Base-by-base conservation (phyloP, 75 land plant species). In the Gnetum montanum region DNA sequence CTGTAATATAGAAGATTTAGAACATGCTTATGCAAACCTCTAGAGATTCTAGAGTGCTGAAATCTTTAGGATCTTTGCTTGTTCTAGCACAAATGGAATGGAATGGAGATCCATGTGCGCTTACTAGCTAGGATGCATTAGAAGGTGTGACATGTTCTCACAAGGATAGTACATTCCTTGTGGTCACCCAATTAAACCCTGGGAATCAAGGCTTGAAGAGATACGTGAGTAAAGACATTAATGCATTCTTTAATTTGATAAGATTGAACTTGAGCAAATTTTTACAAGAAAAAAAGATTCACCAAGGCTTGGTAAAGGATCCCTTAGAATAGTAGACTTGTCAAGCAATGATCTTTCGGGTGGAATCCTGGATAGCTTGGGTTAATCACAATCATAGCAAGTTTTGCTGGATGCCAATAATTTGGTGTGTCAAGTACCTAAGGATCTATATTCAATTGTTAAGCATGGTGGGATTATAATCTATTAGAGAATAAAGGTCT, bases 31-130 rank as follows among this genome's bases (percentile, higher is more conserved):
- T n/a, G n/a, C n/a, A n/a, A n/a, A n/a, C n/a, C n/a, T n/a, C n/a
- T n/a, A n/a, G n/a, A n/a, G n/a, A n/a, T n/a, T n/a, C n/a, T n/a
- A n/a, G n/a, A n/a, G n/a, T n/a, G n/a, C n/a, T n/a, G n/a, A n/a
- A n/a, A n/a, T n/a, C n/a, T n/a, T n/a, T n/a, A n/a, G n/a, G n/a
- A n/a, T n/a, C 96, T 0, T 70, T 94, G 18, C 77, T 62, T 37
- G 53, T 94, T 8, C 98, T 96, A 35, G 83, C 71, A 29, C 72
- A 96, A 64, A 94, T 94, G 98, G 96, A 96, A 23, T 94, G 98
- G 98, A 94, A 94, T 72, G 98, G 98, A 29, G 98, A 94, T 76
- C 98, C 98, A 26, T 94, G 98, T 70, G 90, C 96, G 26, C 98
- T 96, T 55, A 69, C 82, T 4, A 73, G 57, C 40, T 94, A 96